Evolutionary conservation across 495 filamentous ascomycete species (phyloP), one percentile per base, ranked within the genome.

Genomic region (Tuber umbilicatum): DNA sequence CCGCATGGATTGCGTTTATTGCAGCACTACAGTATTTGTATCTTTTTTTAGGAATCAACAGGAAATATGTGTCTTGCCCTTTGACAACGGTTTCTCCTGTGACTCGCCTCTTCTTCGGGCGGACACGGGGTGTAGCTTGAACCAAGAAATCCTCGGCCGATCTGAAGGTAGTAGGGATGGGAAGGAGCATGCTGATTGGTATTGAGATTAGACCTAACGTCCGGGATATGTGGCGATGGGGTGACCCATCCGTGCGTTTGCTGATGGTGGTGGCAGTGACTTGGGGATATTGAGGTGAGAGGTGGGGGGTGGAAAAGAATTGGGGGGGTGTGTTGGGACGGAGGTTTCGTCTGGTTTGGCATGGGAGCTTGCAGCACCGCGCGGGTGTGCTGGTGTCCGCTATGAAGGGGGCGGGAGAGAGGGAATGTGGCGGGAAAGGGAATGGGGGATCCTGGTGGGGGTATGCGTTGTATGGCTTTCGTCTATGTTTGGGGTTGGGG

Each of bases 291-390:
- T 31, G 12, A 35, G 55, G 14, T 17, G 14, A 7, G 50, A 5
- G 16, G 45, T 50, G 9, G 5, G n/a, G 35, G 14, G 12, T 31
- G 27, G 27, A 27, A 17, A 35, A 64, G 27, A 64, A 64, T 27
- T 27, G 14, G 35, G 27, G 55, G 55, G 1, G 55, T 35, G 55
- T 27, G 27, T 35, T 64, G 27, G 55, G 55, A 64, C 14, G 55
- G 55, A 17, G 55, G 27, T 64, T 64, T 64, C 55, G 27, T 64
- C 55, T 64, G 55, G 35, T 64, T 64, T 64, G 55, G 55, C 55
- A 17, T 17, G 55, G 55, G 27, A 35, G 55, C 55, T 64, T 35
- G 55, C 55, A 31, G 55, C 27, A 14, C 10, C 27, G 55, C 27
- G 55, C 31, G 55, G 55, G 17, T 60, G 14, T 35, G 27, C 55